These are phyloP conservation scores for Domatiomyces globalis DNA, from an alignment of 2,329 filamentous ascomycete genomes.

Conservation along the genomic window DNA sequence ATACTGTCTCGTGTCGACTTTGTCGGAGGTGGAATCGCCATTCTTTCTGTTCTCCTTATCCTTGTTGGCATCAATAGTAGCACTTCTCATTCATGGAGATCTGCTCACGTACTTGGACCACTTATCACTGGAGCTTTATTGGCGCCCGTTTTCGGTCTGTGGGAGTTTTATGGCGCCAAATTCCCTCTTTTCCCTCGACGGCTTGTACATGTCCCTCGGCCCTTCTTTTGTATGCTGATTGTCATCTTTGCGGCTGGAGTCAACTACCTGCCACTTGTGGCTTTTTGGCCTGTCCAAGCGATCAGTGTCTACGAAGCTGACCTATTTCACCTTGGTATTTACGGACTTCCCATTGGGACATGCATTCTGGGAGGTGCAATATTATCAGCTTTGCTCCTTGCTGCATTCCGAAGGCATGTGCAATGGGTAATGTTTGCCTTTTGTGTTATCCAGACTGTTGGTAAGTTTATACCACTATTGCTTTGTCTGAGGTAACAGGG, in stretches of 20 bases:
- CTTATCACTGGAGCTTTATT: conserved; percentile 28
- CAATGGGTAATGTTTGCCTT: conserved; percentile 1
- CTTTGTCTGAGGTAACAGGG: neutral
- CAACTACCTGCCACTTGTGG: conserved; percentile 4
- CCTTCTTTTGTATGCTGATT: conserved; percentile 2
- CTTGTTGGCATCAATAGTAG: conserved; percentile 28
- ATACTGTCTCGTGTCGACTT: conserved; percentile 36
- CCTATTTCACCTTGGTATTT: conserved; percentile 2
- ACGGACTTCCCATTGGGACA: conserved; percentile 2
- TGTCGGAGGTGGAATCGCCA: conserved; percentile 37
- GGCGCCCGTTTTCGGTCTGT: conserved; percentile 25
- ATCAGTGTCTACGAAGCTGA: conserved; percentile 1
- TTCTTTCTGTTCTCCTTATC: conserved; percentile 37
- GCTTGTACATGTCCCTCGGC: conserved; percentile 8
- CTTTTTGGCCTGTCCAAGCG: conserved; percentile 1
- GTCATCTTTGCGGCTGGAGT: conserved; percentile 4
- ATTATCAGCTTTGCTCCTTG: conserved; percentile 1
- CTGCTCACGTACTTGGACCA: conserved; percentile 26
- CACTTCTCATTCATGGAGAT: conserved; percentile 24
- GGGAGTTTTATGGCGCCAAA: conserved; percentile 25
- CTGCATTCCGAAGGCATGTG: neutral
- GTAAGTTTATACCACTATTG: neutral
- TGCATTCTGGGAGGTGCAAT: conserved; percentile 5
- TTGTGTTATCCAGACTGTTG: conserved; percentile 4
- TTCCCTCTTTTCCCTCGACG: conserved; percentile 32